A percentile compares a stretch with the other conserved stretches of the same genome.
Conservation (phyloP, 768 basidiomycete species). For the Rubroboletus pulcherrimus region DNA sequence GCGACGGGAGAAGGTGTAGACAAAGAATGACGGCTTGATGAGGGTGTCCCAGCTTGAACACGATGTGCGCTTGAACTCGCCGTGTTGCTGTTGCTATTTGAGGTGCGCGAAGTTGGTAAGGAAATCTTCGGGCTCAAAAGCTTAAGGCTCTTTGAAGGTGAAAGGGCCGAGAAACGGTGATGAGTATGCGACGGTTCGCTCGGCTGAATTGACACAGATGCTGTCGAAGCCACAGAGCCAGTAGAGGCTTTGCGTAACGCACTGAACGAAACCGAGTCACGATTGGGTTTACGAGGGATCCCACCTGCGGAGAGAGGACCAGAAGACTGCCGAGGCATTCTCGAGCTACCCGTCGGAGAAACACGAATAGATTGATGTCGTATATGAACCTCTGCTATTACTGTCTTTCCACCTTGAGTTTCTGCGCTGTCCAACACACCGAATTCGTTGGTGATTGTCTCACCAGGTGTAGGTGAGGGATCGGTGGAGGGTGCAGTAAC, state of each 20-base stretch:
- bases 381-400: constrained; percentile 31
- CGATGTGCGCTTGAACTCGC: constrained; percentile 45
- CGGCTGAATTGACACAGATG: constrained; percentile 47
- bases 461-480: constrained; percentile 53
- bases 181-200: constrained; percentile 40
- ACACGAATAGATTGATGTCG: constrained; percentile 57
- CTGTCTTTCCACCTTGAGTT: constrained; percentile 39
- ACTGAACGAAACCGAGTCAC: constrained; percentile 77
- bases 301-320: constrained; percentile 42
- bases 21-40: constrained; percentile 68
- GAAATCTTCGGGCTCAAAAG: constrained; percentile 77
- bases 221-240: constrained; percentile 69
- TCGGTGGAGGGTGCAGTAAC: constrained; percentile 57
- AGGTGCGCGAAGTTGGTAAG: constrained; percentile 51
- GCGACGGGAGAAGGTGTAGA: constrained; percentile 85
- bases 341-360: constrained; percentile 61
- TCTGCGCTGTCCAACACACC: constrained; percentile 72
- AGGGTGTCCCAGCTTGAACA: constrained; percentile 55
- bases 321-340: constrained; percentile 63
- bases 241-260: constrained; percentile 81
- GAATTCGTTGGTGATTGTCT: constrained; percentile 64
- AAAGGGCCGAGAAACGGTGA: constrained; percentile 78
- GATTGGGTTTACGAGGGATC: constrained; percentile 61
- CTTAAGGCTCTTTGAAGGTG: constrained; percentile 81
- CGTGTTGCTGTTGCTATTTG: constrained; percentile 35